These are phyloP conservation scores for Pilaira anomala DNA, from an alignment of 192 early-diverging fungal species.

Conservation along the genomic window DNA sequence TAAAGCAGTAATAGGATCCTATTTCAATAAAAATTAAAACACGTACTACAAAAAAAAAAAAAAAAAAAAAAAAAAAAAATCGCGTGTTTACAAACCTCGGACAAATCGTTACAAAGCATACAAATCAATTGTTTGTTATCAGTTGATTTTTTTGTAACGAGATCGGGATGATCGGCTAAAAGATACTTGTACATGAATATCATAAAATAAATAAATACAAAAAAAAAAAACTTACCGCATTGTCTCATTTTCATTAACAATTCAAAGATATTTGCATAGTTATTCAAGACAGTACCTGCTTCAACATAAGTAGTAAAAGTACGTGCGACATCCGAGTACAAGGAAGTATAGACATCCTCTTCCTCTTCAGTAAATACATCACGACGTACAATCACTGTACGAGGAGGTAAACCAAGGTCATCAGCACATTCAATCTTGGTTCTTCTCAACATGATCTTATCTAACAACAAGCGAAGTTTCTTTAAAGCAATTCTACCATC, in stretches of 20 bases:
- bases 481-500: constrained; percentile 62
- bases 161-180: constrained; percentile 77
- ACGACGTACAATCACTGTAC: constrained; percentile 72
- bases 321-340: constrained; percentile 71
- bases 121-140: constrained; percentile 75
- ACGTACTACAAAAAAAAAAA: neutral
- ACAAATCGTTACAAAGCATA: constrained; percentile 72
- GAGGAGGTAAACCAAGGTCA: constrained; percentile 85
- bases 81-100: constrained; percentile 40
- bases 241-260: constrained; percentile 85
- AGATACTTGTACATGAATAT: neutral
- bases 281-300: constrained; percentile 81
- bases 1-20: constrained; percentile 77
- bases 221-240: constrained; percentile 44
- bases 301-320: constrained; percentile 81
- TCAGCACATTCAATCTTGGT: constrained; percentile 87
- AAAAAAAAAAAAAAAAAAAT: neutral
- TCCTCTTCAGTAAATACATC: constrained; percentile 88
- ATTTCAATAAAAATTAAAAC: constrained; percentile 43
- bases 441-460: constrained; percentile 85
- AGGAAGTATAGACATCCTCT: constrained; percentile 82
- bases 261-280: constrained; percentile 94
- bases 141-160: constrained; percentile 62
- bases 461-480: constrained; percentile 74
- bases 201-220: neutral